Evolutionary conservation across 352 stramenopile genomes (phyloP), one percentile per base, ranked within the genome.

Genomic region (Phytophthora multivora): DNA sequence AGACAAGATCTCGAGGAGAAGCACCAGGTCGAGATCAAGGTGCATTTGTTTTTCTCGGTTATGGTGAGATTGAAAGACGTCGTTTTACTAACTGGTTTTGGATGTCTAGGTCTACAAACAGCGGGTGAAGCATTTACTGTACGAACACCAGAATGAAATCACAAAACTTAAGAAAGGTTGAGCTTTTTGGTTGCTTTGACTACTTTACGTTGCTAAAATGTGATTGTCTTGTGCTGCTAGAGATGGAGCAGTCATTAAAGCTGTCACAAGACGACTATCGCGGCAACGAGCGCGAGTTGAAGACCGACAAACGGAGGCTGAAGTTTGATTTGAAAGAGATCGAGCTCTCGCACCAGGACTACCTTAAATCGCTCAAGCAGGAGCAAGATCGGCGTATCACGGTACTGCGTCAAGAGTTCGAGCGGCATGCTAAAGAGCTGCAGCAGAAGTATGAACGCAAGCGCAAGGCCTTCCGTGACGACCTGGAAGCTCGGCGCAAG

Each of bases 11-110:
- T 98, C 10, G 93, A 98, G 48, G 95, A 98, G 75, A 97, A 97
- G 46, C 90, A 98, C 60, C 83, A 97, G 52, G 91, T 98, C 10
- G 95, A 98, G 69, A 98, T 98, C 71, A 98, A 98, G 79, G 79
- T 84, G 31, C 2, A 43, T 10, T n/a, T n/a, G n/a, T n/a, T 36
- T 5, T 12, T 48, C 45, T 6, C 13, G 45, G 12, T 11, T 15
- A 3, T 31, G 6, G 5, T 26, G 16, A 9, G 4, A 28, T 43
- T 9, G 10, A 9, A 9, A 41, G 7, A 23, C 21, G 21, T 5
- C 0, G 15, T 16, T 26, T 45, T 50, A 5, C 19, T 63, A 8
- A 69, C n/a, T 26, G 2, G 10, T 16, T 8, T 51, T 25, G 18
- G 30, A 10, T 38, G 43, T 28, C 4, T 28, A 87, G 76, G 88